Evolutionary conservation across 257 asterid species (phyloP).

Genomic region (Nyctanthes arbortristis): DNA sequence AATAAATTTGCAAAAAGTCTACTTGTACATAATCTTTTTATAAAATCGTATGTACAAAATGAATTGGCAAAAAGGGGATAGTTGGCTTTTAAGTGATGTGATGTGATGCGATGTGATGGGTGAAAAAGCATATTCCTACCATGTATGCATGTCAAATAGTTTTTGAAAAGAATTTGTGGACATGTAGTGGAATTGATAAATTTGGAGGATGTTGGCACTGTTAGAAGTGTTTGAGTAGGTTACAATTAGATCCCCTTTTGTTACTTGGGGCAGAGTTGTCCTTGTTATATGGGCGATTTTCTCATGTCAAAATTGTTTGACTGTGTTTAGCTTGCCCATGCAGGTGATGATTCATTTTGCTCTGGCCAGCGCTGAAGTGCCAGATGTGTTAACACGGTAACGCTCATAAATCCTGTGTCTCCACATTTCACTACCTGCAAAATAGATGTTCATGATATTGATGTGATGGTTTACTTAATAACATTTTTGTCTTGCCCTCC

Average conservation of each 20-base stretch:
- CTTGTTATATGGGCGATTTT: constrained; percentile 1
- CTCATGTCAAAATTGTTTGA: constrained; percentile 21
- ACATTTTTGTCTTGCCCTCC: constrained; percentile 20
- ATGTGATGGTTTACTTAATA: constrained; percentile 14
- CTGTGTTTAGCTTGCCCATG: constrained; percentile 21
- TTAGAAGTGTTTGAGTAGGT: neutral
- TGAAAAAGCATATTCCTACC: too few relatives aligned
- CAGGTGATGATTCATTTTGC: constrained; percentile 37
- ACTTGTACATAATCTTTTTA: too few relatives aligned
- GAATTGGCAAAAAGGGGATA: too few relatives aligned
- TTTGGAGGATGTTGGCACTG: neutral
- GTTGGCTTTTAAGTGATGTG: too few relatives aligned
- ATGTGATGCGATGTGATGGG: too few relatives aligned
- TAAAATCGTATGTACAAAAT: too few relatives aligned
- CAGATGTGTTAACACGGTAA: constrained; percentile 45
- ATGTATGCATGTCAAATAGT: too few relatives aligned
- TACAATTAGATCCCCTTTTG: neutral
- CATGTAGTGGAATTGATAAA: too few relatives aligned
- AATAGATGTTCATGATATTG: constrained; percentile 4
- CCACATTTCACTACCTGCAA: constrained; percentile 1
- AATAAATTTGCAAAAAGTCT: too few relatives aligned
- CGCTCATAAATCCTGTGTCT: constrained; percentile 20
- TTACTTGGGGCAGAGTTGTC: neutral
- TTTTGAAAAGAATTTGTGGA: too few relatives aligned
- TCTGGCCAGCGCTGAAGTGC: constrained; percentile 40